Conservation (phyloP, 306 rosid genomes). For the Quercus variabilis region DNA sequence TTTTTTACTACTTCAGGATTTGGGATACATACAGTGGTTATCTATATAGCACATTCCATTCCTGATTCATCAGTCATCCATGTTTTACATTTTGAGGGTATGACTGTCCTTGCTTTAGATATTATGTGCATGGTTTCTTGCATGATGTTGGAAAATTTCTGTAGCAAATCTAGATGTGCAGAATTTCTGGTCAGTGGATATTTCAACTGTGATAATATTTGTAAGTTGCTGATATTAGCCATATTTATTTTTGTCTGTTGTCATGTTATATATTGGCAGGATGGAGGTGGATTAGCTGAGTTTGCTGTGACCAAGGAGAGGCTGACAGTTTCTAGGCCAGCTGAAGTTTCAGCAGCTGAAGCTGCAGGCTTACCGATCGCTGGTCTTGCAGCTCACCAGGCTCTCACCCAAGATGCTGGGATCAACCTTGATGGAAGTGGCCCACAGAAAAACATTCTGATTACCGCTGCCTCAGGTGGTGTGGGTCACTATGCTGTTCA, state of each 20-base stretch:
- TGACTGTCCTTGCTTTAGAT: too few relatives aligned
- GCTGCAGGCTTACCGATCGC: conserved; percentile 57
- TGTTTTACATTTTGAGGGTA: neutral
- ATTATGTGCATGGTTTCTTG: too few relatives aligned
- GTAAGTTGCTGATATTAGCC: too few relatives aligned
- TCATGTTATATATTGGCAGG: conserved; percentile 33
- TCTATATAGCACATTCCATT: neutral
- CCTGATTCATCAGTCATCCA: neutral
- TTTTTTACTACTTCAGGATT: neutral
- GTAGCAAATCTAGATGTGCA: too few relatives aligned
- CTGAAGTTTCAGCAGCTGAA: conserved; percentile 59
- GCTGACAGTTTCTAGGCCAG: conserved; percentile 43
- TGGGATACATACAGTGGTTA: neutral
- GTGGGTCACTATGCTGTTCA: conserved; percentile 66
- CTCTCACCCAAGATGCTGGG: conserved; percentile 53
- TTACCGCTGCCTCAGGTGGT: conserved; percentile 72
- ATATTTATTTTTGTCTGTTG: neutral
- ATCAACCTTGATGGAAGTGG: conserved; percentile 63
- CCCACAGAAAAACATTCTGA: conserved; percentile 42
- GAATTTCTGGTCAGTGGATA: too few relatives aligned
- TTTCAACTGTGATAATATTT: too few relatives aligned
- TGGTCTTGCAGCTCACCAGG: conserved; percentile 64
- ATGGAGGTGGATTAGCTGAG: conserved; percentile 70
- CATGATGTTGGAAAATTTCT: too few relatives aligned
- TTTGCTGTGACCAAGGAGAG: conserved; percentile 43